These are phyloP conservation scores for Cytospora leucostoma DNA, from an alignment of 2,329 filamentous ascomycete genomes.

Conservation along the genomic window DNA sequence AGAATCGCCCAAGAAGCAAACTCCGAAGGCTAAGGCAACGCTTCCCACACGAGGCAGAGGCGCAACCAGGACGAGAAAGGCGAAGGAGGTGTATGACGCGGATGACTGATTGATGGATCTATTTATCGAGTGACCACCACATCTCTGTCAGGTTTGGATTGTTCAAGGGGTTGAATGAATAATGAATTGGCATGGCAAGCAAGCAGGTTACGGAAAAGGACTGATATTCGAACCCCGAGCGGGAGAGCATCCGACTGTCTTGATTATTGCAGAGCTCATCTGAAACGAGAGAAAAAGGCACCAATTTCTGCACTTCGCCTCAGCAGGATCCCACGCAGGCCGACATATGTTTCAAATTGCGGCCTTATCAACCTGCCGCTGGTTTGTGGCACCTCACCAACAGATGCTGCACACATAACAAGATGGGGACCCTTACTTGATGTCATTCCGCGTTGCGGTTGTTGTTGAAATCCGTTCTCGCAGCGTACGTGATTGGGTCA, in stretches of 20 bases:
- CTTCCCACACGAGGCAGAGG: conserved; percentile 22
- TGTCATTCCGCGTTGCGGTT: not conserved
- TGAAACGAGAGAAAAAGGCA: too few relatives aligned
- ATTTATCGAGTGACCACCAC: not conserved
- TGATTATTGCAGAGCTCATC: not conserved
- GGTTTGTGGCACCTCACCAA: too few relatives aligned
- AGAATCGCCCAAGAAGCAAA: conserved; percentile 21
- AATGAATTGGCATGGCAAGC: not conserved
- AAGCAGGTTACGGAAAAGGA: not conserved
- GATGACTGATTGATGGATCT: not conserved
- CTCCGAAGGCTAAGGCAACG: conserved; percentile 24
- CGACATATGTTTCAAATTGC: too few relatives aligned
- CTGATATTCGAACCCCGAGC: not conserved
- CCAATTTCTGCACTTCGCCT: too few relatives aligned
- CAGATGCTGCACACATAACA: too few relatives aligned
- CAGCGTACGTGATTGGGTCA: not conserved
- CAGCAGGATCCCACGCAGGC: too few relatives aligned
- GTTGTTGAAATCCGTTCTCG: not conserved
- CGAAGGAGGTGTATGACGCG: conserved; percentile 23
- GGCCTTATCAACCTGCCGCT: too few relatives aligned
- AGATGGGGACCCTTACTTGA: not conserved
- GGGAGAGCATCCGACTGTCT: not conserved
- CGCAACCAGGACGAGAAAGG: conserved; percentile 19
- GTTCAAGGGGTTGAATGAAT: not conserved
- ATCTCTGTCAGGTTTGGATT: not conserved